Evolutionary conservation across 2,329 filamentous ascomycete genomes (phyloP), one percentile per base, ranked within the genome.

Genomic region (Sarocladiaceae sp.): DNA sequence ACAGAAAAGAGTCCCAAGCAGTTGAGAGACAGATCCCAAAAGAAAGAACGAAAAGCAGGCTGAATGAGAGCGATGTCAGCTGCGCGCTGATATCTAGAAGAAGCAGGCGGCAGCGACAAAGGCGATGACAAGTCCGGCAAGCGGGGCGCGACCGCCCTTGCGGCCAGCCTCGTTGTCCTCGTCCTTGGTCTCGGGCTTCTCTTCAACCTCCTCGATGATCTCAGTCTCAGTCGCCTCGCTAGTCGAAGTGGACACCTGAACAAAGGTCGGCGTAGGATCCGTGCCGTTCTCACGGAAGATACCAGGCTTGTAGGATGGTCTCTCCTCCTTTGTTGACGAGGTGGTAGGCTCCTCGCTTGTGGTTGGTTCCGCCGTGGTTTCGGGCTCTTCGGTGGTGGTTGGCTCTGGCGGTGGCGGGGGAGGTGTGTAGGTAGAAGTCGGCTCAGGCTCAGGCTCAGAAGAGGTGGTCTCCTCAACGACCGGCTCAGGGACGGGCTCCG

Each of bases 261-360:
- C 18, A 4, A 18, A 26, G 4, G 47, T 50, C 12, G 29, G 29
- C 8, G 47, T 50, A 8, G 29, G 29, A 12, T 61, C 57, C 17
- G 69, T 75, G 56, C 62, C 62, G 52, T 78, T 78, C 67, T 82
- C 77, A 52, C 76, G 76, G 71, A 82, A 83, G 58, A 83, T 71
- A 58, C 74, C 78, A 13, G 73, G 73, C 53, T 62, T 55, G 35
- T 68, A 60, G n/a, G 64, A 67, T 6, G 64, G 63, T 1, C 36
- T 42, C 39, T 42, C 51, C 33, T 54, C 54, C 44, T 56, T 56
- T 18, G 57, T 51, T 10, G 58, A 53, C 11, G 53, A 50, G 7
- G 54, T 53, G 31, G 51, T 52, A 20, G 56, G 28, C 48, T 57
- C 51, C 36, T 62, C 33, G 31, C 54, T 51, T 13, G 54, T 57